Base-by-base conservation (phyloP, 345 rosid genomes). In the Salix koriyanagi region DNA sequence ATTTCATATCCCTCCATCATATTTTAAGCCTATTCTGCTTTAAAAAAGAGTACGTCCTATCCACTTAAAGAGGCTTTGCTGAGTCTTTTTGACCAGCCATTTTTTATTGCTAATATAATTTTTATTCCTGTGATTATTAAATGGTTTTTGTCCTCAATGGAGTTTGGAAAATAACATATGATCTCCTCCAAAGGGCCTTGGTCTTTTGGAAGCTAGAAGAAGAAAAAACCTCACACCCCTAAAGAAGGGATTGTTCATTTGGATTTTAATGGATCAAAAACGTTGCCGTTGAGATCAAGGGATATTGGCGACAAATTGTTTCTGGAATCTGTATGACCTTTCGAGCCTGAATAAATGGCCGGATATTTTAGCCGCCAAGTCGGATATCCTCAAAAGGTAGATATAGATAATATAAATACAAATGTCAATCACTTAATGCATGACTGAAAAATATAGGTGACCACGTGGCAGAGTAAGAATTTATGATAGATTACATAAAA, bases 191-290 rank as follows among this genome's bases (percentile, higher is more conserved):
- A 65, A 19, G 64, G 23, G 61, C 60, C 28, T 66, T 67, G 70
- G 71, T 77, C 32, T 30, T 60, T 72, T 72, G 67, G 75, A 77
- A 41, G 74, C 69, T 79, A 9, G 46, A 70, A 62, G 77, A 79
- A 79, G 77, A 76, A 75, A 62, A 36, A 77, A 85, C 83, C 83
- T 72, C 72, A 79, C 44, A 32, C 70, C 6, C 19, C 15, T 25
- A 34, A 77, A 70, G 21, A 52, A 34, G 23, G 70, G 26, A 6
- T 30, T 44, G 50, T 46, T 70, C 74, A 72, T 70, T 66, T 56
- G 56, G 74, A 64, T 52, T 65, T 9, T 19, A 74, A n/a, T 10
- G 62, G 64, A 3, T n/a, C 11, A 10, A 58, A 58, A 13, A 4
- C 64, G 15, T 1, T 23, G 28, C 6, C 10, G 15, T 58, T 23